Conservation (phyloP, 805 yeast genomes). For the Nematodospora valgi region DNA sequence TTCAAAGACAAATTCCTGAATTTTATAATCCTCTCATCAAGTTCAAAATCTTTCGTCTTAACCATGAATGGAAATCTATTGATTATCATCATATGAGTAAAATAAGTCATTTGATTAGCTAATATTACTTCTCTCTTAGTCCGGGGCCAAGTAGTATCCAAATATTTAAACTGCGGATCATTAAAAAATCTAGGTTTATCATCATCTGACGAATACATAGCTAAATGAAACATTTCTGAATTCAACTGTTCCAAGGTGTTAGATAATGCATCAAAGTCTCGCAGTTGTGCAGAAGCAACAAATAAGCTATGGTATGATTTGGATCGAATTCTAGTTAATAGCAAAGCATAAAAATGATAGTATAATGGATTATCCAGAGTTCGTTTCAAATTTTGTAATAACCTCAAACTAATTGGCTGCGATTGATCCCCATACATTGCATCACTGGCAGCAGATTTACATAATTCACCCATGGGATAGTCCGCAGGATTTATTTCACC, state of each 20-base stretch:
- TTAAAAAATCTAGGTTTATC: conserved; percentile 29
- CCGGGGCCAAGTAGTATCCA: neutral
- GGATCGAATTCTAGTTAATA: conserved; percentile 25
- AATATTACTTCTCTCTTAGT: conserved; percentile 14
- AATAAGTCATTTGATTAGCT: conserved; percentile 27
- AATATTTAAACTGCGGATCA: conserved; percentile 28
- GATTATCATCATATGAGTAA: conserved; percentile 34
- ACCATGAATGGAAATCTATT: conserved; percentile 31
- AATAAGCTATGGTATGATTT: conserved; percentile 29
- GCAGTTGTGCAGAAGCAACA: conserved; percentile 23
- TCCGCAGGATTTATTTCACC: neutral
- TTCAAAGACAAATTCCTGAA: conserved; percentile 30
- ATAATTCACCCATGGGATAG: neutral
- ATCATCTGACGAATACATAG: conserved; percentile 14
- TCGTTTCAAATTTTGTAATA: conserved; percentile 1
- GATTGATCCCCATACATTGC: no score
- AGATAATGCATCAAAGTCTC: conserved; percentile 18
- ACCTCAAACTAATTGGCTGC: conserved; percentile 1
- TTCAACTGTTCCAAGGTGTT: conserved; percentile 24
- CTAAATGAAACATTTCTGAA: conserved; percentile 24
- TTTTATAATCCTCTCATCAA: conserved; percentile 15
- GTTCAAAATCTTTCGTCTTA: conserved; percentile 9
- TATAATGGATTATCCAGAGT: conserved; percentile 3
- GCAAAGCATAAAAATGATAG: conserved; percentile 6
- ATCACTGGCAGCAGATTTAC: neutral